Conservation (phyloP, 805 yeast genomes). For the Schwanniomyces yamadae region DNA sequence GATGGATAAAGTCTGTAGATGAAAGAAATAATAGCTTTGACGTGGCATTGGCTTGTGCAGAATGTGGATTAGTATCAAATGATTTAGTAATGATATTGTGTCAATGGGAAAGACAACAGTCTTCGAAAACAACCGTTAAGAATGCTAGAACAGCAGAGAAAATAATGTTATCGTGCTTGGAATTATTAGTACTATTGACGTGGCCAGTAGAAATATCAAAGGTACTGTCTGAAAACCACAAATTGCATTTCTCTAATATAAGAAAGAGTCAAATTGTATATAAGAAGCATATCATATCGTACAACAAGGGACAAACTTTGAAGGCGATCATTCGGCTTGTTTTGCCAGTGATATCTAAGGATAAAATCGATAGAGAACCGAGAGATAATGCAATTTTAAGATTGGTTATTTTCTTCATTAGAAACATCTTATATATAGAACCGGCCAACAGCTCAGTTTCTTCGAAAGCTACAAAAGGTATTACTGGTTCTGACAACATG, state of each 20-base stretch:
- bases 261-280: constrained; percentile 67
- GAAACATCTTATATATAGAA: constrained; percentile 77
- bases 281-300: constrained; percentile 63
- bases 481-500: constrained; percentile 35
- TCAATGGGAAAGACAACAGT: constrained; percentile 59
- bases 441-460: constrained; percentile 59
- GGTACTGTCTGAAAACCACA: constrained; percentile 58
- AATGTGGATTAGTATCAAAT: constrained; percentile 65
- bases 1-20: constrained; percentile 86
- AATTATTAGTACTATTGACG: constrained; percentile 77
- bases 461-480: constrained; percentile 38
- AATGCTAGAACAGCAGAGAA: constrained; percentile 46
- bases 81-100: constrained; percentile 75
- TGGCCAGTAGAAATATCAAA: constrained; percentile 76
- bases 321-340: constrained; percentile 70
- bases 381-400: constrained; percentile 73
- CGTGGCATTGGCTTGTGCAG: constrained; percentile 86
- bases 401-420: constrained; percentile 67
- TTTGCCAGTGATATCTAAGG: constrained; percentile 54
- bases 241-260: constrained; percentile 55
- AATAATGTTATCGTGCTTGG: constrained; percentile 70
- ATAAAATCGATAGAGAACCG: constrained; percentile 56
- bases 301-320: constrained; percentile 59
- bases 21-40: constrained; percentile 67
- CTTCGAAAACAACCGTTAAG: constrained; percentile 27